Evolutionary conservation across 371 early-diverging fungal species (phyloP), one percentile per base, ranked within the genome.

Genomic region (Haplosporangium sp.): DNA sequence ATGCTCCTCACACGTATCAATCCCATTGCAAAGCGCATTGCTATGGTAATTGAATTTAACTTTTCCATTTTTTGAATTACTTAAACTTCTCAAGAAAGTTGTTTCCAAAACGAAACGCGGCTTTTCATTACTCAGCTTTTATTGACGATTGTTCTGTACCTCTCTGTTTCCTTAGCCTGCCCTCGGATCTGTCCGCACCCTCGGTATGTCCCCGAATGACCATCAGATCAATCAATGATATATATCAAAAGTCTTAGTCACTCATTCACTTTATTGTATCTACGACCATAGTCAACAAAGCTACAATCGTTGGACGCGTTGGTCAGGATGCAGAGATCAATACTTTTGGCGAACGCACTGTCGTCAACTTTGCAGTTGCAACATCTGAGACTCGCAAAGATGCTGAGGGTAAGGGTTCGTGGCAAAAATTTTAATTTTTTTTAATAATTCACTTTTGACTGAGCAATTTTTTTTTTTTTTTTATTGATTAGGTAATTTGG

Each of bases 371-470:
- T 67, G 85, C 90, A 37, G 84, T 90, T 20, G 90, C 90, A 52
- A 90, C 90, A 2, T 86, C 88, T 5, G 90, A 90, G 69, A 84
- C 78, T 7, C 82, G 84, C 67, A 84, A 87, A 67, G 90, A 88
- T 63, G 77, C 82, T 68, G 88, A 88, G 72, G 90, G 90, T 88
- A 70, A 62, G 44, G 47, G 61, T 61, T 52, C 37, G 38, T 56
- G n/a, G 62, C 7, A 11, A 44, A 5, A n/a, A 56, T 52, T 10
- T 35, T 45, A 35, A 37, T n/a, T 27, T 42, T 61, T 19, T 15
- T 15, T 47, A 27, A 27, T 27, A 27, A 27, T 27, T 27, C 27
- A 27, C 27, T 27, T 27, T 27, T 27, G 27, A 27, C 27, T 27
- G 47, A 8, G 13, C 13, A 13, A 15, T 17, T 15, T 17, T 59